These are phyloP conservation scores for Mycena citricolor DNA, from an alignment of 1,284 basidiomycete species.

Conservation along the genomic window DNA sequence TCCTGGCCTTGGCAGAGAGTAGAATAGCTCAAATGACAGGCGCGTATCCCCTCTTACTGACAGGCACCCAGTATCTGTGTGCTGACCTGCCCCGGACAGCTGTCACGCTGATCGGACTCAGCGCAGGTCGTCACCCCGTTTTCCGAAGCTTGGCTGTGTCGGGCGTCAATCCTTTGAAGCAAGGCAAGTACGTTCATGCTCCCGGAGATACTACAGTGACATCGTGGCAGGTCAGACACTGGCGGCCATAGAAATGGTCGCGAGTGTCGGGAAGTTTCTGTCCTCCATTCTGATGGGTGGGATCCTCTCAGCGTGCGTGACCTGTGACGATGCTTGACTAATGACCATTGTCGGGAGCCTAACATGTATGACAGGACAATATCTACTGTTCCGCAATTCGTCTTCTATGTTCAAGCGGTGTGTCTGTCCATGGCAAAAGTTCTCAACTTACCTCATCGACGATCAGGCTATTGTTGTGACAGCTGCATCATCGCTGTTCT, in stretches of 20 bases:
- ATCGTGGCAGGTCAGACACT: conserved; percentile 12
- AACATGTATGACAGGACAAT: conserved; percentile 5
- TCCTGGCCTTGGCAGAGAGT: conserved; percentile 5
- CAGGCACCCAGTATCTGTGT: too few species aligned
- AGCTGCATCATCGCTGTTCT: too few species aligned
- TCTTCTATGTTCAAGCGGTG: conserved; percentile 18
- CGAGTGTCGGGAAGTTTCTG: conserved; percentile 14
- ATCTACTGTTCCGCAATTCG: conserved; percentile 13
- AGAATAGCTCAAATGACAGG: conserved; percentile 8
- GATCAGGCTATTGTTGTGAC: too few species aligned
- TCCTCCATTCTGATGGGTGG: conserved; percentile 14
- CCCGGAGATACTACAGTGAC: neutral
- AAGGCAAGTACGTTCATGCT: neutral
- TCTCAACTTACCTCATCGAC: too few species aligned
- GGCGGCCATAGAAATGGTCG: conserved; percentile 15
- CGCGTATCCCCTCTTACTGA: neutral
- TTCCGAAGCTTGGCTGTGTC: conserved; percentile 15
- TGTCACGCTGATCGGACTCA: conserved; percentile 12
- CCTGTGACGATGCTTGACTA: neutral
- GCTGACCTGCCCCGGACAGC: conserved; percentile 6
- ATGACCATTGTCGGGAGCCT: neutral
- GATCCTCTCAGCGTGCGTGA: conserved; percentile 14
- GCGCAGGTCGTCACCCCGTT: conserved; percentile 12
- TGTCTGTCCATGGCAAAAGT: too few species aligned
- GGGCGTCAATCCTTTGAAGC: conserved; percentile 7